Base-by-base conservation (phyloP, 2,329 filamentous ascomycete species). In the Fusarium sp. region DNA sequence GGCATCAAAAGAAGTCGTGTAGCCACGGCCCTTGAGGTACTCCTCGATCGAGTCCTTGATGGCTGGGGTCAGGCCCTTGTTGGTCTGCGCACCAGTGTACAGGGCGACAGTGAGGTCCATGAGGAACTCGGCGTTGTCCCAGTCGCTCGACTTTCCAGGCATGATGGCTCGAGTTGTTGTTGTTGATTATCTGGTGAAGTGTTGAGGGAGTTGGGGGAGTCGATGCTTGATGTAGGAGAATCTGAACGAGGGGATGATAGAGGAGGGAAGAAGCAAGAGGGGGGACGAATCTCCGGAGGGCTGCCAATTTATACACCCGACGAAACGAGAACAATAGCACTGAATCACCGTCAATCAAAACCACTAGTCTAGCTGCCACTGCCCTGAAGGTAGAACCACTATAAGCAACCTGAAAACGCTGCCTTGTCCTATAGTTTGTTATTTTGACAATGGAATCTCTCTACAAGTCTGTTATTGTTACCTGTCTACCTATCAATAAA, bases 1-100 rank as follows among this genome's bases (percentile, higher is more conserved):
- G 1, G 71, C 78, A 28, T 82, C 76, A 78, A 79, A 82, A 4
- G 76, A 77, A n/a, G 78, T 76, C 6, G 61, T 56, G 46, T 76
- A 70, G 7, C 78, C 74, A 6, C 62, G 64, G 11, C 60, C 38
- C n/a, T 70, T 63, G 51, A 81, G 70, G n/a, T 72, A 73, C 7
- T 58, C 58, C 41, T 74, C 69, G 44, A 81, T 67, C 1, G 65
- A 67, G 0, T 71, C 68, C 46, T 74, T 75, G 31, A 71, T 60
- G 25, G 71, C 57, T 12, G 70, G 43, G 12, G 57, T 67, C 53
- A 80, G 70, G 11, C 55, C 68, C 8, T 66, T 69, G n/a, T 64
- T 57, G 1, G 60, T 53, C 32, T 71, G 67, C 12, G 70, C 68
- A 10, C 70, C 68, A 26, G 70, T 61, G 57, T 76, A 78, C 6